Percentiles rank a stretch among this genome's conserved stretches.
Evolutionary conservation across 2,329 filamentous ascomycete species (phyloP).

Genomic region (Clonostachys chloroleuca): DNA sequence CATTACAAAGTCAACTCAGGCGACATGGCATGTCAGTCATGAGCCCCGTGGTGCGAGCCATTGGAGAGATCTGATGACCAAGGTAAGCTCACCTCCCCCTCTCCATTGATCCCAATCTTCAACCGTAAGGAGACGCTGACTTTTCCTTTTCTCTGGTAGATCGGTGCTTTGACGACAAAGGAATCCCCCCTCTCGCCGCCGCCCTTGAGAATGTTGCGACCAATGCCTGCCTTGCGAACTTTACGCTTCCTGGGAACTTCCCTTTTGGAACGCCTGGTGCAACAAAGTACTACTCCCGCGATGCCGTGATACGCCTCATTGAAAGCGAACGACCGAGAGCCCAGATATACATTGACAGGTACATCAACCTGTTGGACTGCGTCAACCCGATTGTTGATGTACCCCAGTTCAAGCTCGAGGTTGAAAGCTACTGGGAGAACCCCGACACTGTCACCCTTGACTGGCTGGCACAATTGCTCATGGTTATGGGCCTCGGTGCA

Average conservation of each 20-base stretch:
- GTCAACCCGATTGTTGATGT: constrained; percentile 26
- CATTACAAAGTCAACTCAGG: constrained; percentile 17
- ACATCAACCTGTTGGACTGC: constrained; percentile 21
- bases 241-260: constrained; percentile 26
- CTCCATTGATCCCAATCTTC: constrained; percentile 1
- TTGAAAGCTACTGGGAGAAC: constrained; percentile 23
- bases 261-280: constrained; percentile 29
- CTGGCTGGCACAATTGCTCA: constrained; percentile 26
- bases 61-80: constrained; percentile 27
- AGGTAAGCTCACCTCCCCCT: constrained; percentile 13
- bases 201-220: constrained; percentile 24
- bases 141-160: constrained; percentile 8
- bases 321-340: constrained; percentile 14
- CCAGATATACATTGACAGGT: constrained; percentile 17
- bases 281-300: constrained; percentile 21
- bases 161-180: constrained; percentile 15
- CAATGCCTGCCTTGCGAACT: constrained; percentile 26
- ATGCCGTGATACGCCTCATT: constrained; percentile 20
- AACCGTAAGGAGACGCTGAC: neutral
- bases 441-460: constrained; percentile 18
- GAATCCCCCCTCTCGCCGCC: constrained; percentile 15
- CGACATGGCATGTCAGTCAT: constrained; percentile 24
- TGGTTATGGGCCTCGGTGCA: constrained; percentile 26
- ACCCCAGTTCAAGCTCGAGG: constrained; percentile 16
- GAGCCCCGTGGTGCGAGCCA: constrained; percentile 26